Evolutionary conservation across 148 eudicot genomes (phyloP), one percentile per base, ranked within the genome.

Genomic region (Cornus controversa): DNA sequence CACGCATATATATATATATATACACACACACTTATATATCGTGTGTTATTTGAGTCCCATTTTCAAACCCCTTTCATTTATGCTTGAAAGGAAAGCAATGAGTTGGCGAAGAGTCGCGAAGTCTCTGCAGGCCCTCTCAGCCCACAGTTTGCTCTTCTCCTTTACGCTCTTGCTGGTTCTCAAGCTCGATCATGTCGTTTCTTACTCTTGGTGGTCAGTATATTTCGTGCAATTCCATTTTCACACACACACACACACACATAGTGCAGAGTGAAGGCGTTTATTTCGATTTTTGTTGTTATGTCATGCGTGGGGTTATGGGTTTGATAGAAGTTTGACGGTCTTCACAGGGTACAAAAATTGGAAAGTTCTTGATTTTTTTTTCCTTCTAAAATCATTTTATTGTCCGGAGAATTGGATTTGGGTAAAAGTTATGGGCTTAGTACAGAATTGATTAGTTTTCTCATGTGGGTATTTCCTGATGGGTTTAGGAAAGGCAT

Each of bases 181-280:
- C 66, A 95, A 91, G 90, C 93, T 95, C 80, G 94, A 90, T 85
- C 93, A 88, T 36, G 8, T 50, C 34, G 47, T 81, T 62, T 75
- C 75, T 18, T 91, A 62, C 85, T 95, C 99, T 77, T 95, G 98
- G 97, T 93, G 98, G 98, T 94, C 73, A 23, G 90, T 75, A 53
- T 76, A 67, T 42, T 63, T 10, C 13, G 23, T 23, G 75, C 20
- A 6, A 40, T 24, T 66, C 54, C 36, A 18, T 71, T 2, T 25
- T 71, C 27, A 27, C 45, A 40, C 45, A 40, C 45, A 40, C 45
- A 40, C 45, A 40, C 37, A 26, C 23, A 7, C 27, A 1, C 22
- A 18, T 18, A 60, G 8, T 60, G 23, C 23, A 36, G 6, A 7
- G 26, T 65, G 5, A 18, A 24, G 67, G n/a, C 3, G 37, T 68